Conservation (phyloP, 495 filamentous ascomycete genomes). For the Gamarada debralockiae region DNA sequence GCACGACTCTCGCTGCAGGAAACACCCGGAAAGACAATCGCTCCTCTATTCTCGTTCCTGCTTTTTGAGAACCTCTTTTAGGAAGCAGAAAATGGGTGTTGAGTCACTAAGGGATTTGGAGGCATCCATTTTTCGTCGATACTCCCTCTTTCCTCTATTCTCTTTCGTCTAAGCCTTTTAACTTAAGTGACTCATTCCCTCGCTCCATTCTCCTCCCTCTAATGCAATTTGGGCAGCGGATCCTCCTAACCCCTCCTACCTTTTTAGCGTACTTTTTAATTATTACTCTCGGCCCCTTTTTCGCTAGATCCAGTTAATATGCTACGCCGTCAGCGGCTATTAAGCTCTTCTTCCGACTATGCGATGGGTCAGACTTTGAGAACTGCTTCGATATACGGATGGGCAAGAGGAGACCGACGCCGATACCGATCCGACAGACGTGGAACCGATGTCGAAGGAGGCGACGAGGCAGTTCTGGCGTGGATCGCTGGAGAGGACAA, state of each 20-base stretch:
- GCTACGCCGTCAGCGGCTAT: conserved; percentile 5
- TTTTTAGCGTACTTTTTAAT: conserved; percentile 9
- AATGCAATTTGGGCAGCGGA: conserved; percentile 11
- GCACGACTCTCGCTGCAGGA: too few relatives aligned
- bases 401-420: conserved; percentile 6
- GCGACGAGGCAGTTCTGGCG: not conserved
- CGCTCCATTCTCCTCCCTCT: conserved; percentile 4
- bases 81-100: conserved; percentile 10
- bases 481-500: conserved; percentile 24
- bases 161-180: conserved; percentile 15
- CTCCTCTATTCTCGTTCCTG: conserved; percentile 13
- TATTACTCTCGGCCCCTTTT: not conserved
- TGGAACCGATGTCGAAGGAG: conserved; percentile 5
- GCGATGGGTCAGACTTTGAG: conserved; percentile 14
- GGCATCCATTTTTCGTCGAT: conserved; percentile 13
- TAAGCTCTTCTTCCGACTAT: conserved; percentile 10
- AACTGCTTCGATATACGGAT: conserved; percentile 16
- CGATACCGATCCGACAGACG: conserved; percentile 7
- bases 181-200: conserved; percentile 12
- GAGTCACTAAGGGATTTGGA: conserved; percentile 16
- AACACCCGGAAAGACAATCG: too few relatives aligned
- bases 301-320: conserved; percentile 11
- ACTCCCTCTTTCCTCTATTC: conserved; percentile 13
- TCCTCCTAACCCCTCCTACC: conserved; percentile 5
- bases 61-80: conserved; percentile 19